phyloP scores from a whole-genome alignment of 192 early-diverging fungal genomes.

The Diversispora epigaea region DNA sequence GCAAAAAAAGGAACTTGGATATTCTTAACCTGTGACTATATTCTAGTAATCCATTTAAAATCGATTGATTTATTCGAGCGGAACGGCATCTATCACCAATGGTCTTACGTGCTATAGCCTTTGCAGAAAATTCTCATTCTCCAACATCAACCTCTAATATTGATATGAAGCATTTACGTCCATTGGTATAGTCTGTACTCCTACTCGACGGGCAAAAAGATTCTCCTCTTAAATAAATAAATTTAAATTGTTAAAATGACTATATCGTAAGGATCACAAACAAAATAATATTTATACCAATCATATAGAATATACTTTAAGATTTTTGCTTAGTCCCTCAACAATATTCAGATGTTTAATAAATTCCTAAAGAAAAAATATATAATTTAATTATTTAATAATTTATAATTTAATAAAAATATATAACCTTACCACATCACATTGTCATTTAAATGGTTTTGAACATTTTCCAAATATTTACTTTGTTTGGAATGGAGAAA shows the following conservation, averaged over 20 bases:
- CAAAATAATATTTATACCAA: slow-evolving; percentile 19
- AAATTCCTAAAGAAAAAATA: no score
- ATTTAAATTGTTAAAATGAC: slow-evolving; percentile 7
- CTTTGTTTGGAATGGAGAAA: no score
- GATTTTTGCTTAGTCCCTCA: slow-evolving; percentile 23
- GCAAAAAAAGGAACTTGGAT: slow-evolving; percentile 21
- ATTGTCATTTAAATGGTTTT: no score
- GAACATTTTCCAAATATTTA: no score
- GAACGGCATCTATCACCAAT: background rate
- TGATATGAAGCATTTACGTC: slow-evolving; percentile 28
- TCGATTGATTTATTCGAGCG: slow-evolving; percentile 26
- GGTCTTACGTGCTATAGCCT: background rate
- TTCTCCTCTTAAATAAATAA: slow-evolving; percentile 16
- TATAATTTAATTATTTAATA: no score
- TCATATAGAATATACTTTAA: slow-evolving; percentile 26
- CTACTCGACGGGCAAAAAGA: slow-evolving; percentile 28
- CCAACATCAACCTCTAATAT: slow-evolving; percentile 25
- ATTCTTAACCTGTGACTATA: slow-evolving; percentile 10
- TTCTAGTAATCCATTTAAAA: slow-evolving; percentile 30
- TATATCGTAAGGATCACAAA: background rate
- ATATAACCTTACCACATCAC: no score
- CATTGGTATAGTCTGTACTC: slow-evolving; percentile 18
- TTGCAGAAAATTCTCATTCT: slow-evolving; percentile 33
- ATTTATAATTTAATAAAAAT: no score
- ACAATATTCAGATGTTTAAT: no score